Base-by-base conservation (phyloP, 805 yeast species). In the Starmera caribaea region DNA sequence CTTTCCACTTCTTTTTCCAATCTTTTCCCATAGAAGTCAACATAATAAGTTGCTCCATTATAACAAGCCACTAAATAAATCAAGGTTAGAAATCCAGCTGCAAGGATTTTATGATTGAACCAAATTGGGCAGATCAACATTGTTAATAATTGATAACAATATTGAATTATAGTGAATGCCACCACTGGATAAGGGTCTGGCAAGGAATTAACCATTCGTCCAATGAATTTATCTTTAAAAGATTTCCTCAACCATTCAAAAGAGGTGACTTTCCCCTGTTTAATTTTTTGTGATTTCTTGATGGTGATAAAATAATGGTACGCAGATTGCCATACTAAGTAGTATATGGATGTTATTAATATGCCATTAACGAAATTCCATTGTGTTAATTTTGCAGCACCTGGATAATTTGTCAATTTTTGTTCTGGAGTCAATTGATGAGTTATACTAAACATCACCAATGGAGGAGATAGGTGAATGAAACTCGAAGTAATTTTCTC, bases 231-330 rank as follows among this genome's bases (percentile, higher is more conserved):
- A 41, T 78, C 69, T 32, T 79, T 69, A 59, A 86, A 79, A 37
- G 86, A 68, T 56, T 77, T 76, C 42, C 94, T 76, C 51, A 90
- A 68, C 66, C 79, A 85, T 43, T 85, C 87, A 59, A 90, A 90
- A 12, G 95, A 83, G 0, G 97, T 90, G 16, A 80, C 83, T 46
- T 82, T 73, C 0, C 97, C 97, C 4, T 82, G 76, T 54, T 79
- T 79, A 48, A 90, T 90, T 64, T 88, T 78, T 38, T 82, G 84
- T 30, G 85, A 79, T 39, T 79, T 69, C 39, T 76, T 75, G 42
- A 89, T 74, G 1, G 97, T 89, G 52, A 90, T 90, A 61, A 90
- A 90, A 60, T 86, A 87, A 60, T 89, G 97, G 60, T 90, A 90
- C 10, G 78, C 59, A 1, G 79, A 73, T 64, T 92, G 98, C 98